Base-by-base conservation (phyloP, 2,329 filamentous ascomycete species). In the Paraphoma chrysanthemicola region DNA sequence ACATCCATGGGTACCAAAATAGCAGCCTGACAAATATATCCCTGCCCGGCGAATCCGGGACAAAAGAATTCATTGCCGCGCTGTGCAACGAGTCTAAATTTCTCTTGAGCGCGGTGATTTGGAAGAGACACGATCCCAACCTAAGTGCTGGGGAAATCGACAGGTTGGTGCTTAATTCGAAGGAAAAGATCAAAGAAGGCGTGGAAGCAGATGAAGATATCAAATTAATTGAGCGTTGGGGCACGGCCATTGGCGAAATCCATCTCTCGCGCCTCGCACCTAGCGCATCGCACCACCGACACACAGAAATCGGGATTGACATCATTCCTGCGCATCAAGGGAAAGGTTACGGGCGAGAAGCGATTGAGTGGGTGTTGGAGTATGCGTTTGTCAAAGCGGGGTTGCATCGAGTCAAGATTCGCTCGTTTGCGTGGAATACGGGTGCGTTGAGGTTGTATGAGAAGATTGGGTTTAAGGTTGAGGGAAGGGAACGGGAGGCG, bases 311-410 rank as follows among this genome's bases (percentile, higher is more conserved):
- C 8, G 77, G 73, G 0, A 69, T 83, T n/a, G 63, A 68, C 0
- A 70, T 83, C 5, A 59, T 75, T 2, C 61, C 68, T 0, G 7
- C 53, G 0, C 75, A 77, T 49, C 78, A 81, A 51, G 69, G 72
- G 0, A 60, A 73, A 17, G 81, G 82, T 0, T 84, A 83, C 51
- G 82, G 82, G 1, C 64, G 60, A 6, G 82, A 84, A 60, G 78
- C 80, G 0, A 79, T 84, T 44, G 69, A 72, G 28, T 85, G 81
- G 81, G 76, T 68, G 0, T 59, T 83, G 3, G 74, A 80, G 23
- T 84, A 81, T 76, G 78, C 78, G 0, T 85, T 85, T 58, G 60
- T 65, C 6, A 69, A 70, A n/a, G 80, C 74, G 0, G 78, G 78
- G 0, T 62, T 82, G 67, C 82, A 84, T 57, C 69, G 78, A 4